Evolutionary conservation across 805 yeast species (phyloP).

Genomic region (Nakazawaea ambrosiae): DNA sequence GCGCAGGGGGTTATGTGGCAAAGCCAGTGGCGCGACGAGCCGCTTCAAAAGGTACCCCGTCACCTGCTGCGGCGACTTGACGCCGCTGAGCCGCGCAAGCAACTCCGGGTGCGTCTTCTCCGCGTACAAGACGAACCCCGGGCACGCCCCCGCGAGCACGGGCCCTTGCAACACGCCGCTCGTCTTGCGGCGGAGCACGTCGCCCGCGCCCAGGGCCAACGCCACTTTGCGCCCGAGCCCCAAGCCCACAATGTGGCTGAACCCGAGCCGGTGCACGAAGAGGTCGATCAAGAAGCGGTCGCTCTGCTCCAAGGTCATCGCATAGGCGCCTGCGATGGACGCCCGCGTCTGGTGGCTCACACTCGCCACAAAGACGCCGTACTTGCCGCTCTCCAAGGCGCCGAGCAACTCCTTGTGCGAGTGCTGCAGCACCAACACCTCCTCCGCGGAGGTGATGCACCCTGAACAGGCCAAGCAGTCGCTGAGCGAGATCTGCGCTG

Average conservation of each 20-base stretch:
- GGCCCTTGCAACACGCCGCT: slow-evolving; percentile 29
- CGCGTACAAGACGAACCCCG: slow-evolving; percentile 94
- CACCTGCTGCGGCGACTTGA: slow-evolving; percentile 89
- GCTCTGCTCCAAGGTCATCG: slow-evolving; percentile 40
- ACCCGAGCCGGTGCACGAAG: slow-evolving; percentile 56
- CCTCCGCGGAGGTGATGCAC: slow-evolving; percentile 96
- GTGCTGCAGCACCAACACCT: slow-evolving; percentile 83
- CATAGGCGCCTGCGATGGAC: slow-evolving; percentile 66
- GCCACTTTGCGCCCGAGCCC: slow-evolving; percentile 74
- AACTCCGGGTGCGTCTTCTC: slow-evolving; percentile 92
- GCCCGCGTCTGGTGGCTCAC: slow-evolving; percentile 83
- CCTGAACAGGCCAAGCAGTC: slow-evolving; percentile 98
- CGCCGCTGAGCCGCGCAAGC: slow-evolving; percentile 59
- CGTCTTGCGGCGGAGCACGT: slow-evolving; percentile 19
- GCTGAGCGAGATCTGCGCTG: slow-evolving; percentile 82
- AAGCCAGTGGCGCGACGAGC: slow-evolving; percentile 27
- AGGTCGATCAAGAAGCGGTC: slow-evolving; percentile 58
- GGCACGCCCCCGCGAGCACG: slow-evolving; percentile 69
- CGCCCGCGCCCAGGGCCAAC: slow-evolving; percentile 39
- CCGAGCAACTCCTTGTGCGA: slow-evolving; percentile 73
- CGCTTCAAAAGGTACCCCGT: slow-evolving; percentile 74
- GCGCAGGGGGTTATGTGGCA: slow-evolving; percentile 19
- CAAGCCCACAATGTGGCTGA: slow-evolving; percentile 72
- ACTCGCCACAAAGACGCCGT: slow-evolving; percentile 58
- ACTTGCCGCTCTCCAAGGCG: slow-evolving; percentile 32